Percentiles rank a stretch among this genome's conserved stretches.
Conservation (phyloP, 1,284 basidiomycete species). For the Heliocybe sulcata region DNA sequence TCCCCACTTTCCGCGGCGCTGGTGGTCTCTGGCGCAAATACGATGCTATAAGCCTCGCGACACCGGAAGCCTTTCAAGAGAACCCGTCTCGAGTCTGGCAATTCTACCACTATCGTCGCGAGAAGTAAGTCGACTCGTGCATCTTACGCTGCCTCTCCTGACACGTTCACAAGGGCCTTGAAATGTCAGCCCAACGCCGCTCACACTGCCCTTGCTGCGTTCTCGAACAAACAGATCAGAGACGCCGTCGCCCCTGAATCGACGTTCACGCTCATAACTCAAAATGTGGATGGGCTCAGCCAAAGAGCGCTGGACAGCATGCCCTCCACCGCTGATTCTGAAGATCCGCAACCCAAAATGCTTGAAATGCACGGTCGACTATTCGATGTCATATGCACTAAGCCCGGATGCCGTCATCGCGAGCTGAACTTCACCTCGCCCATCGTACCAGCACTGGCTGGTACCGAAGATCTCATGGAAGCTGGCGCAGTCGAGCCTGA, state of each 20-base stretch:
- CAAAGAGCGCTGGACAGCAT: slow-evolving; percentile 22
- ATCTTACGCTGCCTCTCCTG: background rate
- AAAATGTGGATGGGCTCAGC: slow-evolving; percentile 63
- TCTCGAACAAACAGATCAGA: slow-evolving; percentile 33
- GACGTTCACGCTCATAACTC: slow-evolving; percentile 51
- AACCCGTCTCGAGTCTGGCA: slow-evolving; percentile 56
- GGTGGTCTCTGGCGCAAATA: slow-evolving; percentile 57
- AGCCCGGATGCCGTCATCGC: slow-evolving; percentile 29
- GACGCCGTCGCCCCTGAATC: slow-evolving; percentile 30
- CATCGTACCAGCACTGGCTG: slow-evolving; percentile 41
- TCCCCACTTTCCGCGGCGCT: slow-evolving; percentile 53
- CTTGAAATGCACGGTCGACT: slow-evolving; percentile 64
- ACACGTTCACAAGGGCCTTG: slow-evolving; percentile 29
- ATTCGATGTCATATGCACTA: slow-evolving; percentile 48
- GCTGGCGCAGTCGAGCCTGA: slow-evolving; percentile 27
- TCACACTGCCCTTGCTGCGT: slow-evolving; percentile 41
- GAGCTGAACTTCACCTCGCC: slow-evolving; percentile 37
- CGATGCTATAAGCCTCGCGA: slow-evolving; percentile 49
- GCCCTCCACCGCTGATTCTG: background rate
- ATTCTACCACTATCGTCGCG: slow-evolving; percentile 55
- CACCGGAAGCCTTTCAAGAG: slow-evolving; percentile 44
- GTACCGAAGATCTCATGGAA: slow-evolving; percentile 42
- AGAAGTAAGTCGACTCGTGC: slow-evolving; percentile 26
- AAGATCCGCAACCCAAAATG: slow-evolving; percentile 18
- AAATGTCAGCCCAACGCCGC: slow-evolving; percentile 48